Evolutionary conservation across 306 rosid genomes (phyloP), one percentile per base, ranked within the genome.

Genomic region (Gynostemma pentaphyllum): DNA sequence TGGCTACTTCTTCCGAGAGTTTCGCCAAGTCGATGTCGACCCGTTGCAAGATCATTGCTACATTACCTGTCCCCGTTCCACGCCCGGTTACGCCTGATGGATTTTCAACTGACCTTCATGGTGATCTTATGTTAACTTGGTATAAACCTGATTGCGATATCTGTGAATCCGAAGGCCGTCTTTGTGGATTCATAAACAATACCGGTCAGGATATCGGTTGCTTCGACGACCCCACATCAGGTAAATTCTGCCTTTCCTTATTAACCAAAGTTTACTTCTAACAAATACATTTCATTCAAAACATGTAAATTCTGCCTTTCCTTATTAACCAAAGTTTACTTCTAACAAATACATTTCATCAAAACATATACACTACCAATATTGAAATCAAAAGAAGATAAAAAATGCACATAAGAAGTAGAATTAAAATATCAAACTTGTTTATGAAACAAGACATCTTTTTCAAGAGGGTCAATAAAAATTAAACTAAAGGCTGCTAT

Each of bases 121-220:
- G 50, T 7, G 83, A 83, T 74, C 79, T 89, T 47, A 42, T 2
- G 9, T 57, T 83, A 66, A 69, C 74, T 26, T 86, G 96, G 96
- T 19, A 68, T 27, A 16, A 18, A 12, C 96, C 95, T 5, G 71
- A 71, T 37, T 89, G 96, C 57, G 62, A 71, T 60, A 37, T 7
- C 18, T 89, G 96, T 12, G 88, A 89, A 72, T 23, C 45, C 21
- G 49, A 73, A 47, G 81, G 80, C 11, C 71, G 68, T 10, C 16
- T 56, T 36, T 89, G 96, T 44, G 80, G 87, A 44, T 75, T 77
- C 53, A 16, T 39, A 50, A 81, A 53, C 78, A 81, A 57, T 64
- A 52, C 72, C 4, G 81, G 73, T 68, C 61, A 46, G 48, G 80
- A 54, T 42, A 70, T 78, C 60, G 60, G 62, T 28, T 86, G 95